Conservation (phyloP, 768 basidiomycete genomes). For the Psilocybe cyanescens region DNA sequence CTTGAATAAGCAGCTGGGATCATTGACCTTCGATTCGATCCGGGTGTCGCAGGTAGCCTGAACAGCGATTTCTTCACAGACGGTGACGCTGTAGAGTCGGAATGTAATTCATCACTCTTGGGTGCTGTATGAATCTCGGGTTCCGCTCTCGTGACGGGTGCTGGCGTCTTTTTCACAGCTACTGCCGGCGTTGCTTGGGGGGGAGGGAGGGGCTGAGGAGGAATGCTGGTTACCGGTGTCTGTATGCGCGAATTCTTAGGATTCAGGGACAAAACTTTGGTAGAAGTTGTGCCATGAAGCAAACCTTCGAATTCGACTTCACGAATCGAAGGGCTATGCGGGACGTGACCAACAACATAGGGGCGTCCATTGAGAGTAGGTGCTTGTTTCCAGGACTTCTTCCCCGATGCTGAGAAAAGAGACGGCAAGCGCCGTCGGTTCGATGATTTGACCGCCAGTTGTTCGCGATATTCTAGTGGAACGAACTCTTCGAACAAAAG, state of each 20-base stretch:
- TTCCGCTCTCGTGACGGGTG: slow-evolving; percentile 23
- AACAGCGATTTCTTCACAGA: slow-evolving; percentile 56
- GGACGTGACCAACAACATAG: slow-evolving; percentile 68
- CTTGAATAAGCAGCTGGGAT: slow-evolving; percentile 78
- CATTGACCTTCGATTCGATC: slow-evolving; percentile 49
- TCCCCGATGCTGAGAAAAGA: slow-evolving; percentile 58
- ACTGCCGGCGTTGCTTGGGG: slow-evolving; percentile 20
- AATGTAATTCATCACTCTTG: slow-evolving; percentile 38
- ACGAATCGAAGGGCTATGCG: slow-evolving; percentile 50
- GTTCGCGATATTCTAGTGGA: slow-evolving; percentile 82
- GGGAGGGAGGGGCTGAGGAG: slow-evolving; percentile 17
- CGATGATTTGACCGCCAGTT: slow-evolving; percentile 60
- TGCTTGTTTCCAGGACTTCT: slow-evolving; percentile 81
- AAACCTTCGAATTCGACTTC: slow-evolving; percentile 85
- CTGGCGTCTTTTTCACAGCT: slow-evolving; percentile 21
- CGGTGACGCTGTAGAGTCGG: slow-evolving; percentile 31
- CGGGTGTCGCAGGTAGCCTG: slow-evolving; percentile 63
- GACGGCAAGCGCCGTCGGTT: slow-evolving; percentile 69
- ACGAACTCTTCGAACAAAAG: slow-evolving; percentile 95
- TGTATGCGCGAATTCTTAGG: slow-evolving; percentile 25
- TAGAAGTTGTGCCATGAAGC: slow-evolving; percentile 54
- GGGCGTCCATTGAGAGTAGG: slow-evolving; percentile 80
- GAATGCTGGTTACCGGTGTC: neutral
- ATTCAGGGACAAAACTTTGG: slow-evolving; percentile 46
- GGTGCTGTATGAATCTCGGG: slow-evolving; percentile 27